A percentile compares a stretch with the other conserved stretches of the same genome.
Evolutionary conservation across 768 basidiomycete species (phyloP).

Genomic region (Lactarius vividus): DNA sequence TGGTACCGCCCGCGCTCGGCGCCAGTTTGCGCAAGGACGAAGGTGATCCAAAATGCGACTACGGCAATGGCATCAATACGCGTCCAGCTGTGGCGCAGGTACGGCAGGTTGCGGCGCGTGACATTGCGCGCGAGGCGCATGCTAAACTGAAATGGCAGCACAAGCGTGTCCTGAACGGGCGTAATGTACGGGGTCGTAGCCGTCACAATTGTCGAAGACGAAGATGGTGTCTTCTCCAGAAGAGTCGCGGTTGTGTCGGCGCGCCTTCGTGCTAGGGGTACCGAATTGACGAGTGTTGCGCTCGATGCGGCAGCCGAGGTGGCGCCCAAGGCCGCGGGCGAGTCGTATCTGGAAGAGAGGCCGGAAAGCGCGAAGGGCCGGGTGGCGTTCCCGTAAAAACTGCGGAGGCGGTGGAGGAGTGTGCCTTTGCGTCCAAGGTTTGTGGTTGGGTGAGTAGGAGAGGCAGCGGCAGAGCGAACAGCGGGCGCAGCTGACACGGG

Average conservation of each 20-base stretch:
- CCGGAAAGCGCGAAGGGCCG: slow-evolving; percentile 53
- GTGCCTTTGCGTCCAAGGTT: slow-evolving; percentile 47
- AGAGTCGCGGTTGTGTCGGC: slow-evolving; percentile 12
- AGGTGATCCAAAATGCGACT: slow-evolving; percentile 82
- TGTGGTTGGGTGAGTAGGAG: slow-evolving; percentile 32
- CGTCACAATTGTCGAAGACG: background rate
- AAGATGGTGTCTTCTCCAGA: slow-evolving; percentile 11
- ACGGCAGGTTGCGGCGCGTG: slow-evolving; percentile 72
- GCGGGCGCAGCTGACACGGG: slow-evolving; percentile 33
- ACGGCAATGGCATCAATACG: slow-evolving; percentile 88
- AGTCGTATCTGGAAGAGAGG: slow-evolving; percentile 17
- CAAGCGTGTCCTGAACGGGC: slow-evolving; percentile 27
- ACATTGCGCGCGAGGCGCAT: slow-evolving; percentile 54
- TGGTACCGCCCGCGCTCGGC: slow-evolving; percentile 66
- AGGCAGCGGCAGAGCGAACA: slow-evolving; percentile 4
- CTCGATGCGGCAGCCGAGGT: slow-evolving; percentile 24
- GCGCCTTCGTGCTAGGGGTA: background rate
- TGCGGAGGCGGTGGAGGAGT: slow-evolving; percentile 45
- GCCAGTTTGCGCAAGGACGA: slow-evolving; percentile 65
- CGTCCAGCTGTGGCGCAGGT: slow-evolving; percentile 90
- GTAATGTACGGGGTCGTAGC: background rate
- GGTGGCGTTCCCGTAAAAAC: slow-evolving; percentile 45
- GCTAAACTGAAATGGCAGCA: slow-evolving; percentile 60
- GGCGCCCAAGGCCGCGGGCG: slow-evolving; percentile 7
- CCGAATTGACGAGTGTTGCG: slow-evolving; percentile 15